Conservation (phyloP, 768 basidiomycete genomes). For the Leucocoprinus leucothites region DNA sequence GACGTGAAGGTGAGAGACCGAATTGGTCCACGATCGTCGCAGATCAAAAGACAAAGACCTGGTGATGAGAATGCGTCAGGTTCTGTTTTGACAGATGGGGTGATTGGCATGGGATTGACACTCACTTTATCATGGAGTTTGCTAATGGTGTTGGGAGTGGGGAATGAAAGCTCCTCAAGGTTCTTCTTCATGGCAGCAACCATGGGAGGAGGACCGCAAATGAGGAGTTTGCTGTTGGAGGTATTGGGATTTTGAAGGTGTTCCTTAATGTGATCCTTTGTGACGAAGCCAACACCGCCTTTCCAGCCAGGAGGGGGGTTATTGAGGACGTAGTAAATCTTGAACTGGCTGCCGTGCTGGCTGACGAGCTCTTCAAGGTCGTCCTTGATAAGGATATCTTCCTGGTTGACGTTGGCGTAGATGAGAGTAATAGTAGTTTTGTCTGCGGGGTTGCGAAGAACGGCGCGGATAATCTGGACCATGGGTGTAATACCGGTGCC, state of each 20-base stretch:
- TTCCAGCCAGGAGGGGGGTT: slow-evolving; percentile 87
- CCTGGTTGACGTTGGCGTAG: slow-evolving; percentile 92
- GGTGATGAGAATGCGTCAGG: background rate
- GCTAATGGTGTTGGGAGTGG: slow-evolving; percentile 84
- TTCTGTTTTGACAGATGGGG: slow-evolving; percentile 7
- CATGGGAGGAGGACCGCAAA: slow-evolving; percentile 75
- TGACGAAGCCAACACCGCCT: slow-evolving; percentile 90
- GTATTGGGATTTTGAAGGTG: slow-evolving; percentile 64
- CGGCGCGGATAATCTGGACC: slow-evolving; percentile 97
- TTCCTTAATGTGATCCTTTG: slow-evolving; percentile 85
- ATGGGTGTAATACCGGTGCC: slow-evolving; percentile 99
- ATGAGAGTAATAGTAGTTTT: slow-evolving; percentile 80
- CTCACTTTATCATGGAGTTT: slow-evolving; percentile 86
- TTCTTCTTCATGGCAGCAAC: slow-evolving; percentile 68
- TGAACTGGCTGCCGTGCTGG: slow-evolving; percentile 57
- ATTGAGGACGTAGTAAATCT: slow-evolving; percentile 89
- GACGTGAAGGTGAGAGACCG: background rate
- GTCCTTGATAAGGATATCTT: slow-evolving; percentile 88
- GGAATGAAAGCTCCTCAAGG: slow-evolving; percentile 83
- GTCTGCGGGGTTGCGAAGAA: slow-evolving; percentile 86
- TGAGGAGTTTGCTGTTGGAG: slow-evolving; percentile 75
- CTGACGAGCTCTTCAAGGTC: slow-evolving; percentile 81
- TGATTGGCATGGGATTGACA: slow-evolving; percentile 3
- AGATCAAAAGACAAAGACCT: slow-evolving; percentile 45
- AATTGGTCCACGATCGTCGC: background rate